Conservation (phyloP, 2,329 filamentous ascomycete species). For the Hypoxylon sp. region DNA sequence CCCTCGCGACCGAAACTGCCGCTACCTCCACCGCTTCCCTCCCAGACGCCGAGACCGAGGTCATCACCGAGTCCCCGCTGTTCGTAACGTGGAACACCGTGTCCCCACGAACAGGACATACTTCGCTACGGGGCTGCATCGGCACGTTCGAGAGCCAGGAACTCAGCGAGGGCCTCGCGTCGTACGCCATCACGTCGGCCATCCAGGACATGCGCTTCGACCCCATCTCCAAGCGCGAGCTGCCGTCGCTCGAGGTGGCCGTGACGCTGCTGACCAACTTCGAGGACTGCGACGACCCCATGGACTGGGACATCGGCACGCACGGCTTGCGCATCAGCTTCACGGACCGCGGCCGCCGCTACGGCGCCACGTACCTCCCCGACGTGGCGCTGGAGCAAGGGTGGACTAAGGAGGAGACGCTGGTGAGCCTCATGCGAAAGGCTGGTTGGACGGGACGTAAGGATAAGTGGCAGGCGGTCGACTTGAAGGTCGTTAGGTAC, state of each 20-base stretch:
- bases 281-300: slow-evolving; percentile 77
- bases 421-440: slow-evolving; percentile 93
- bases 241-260: slow-evolving; percentile 72
- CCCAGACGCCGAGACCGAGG: slow-evolving; percentile 48
- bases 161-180: slow-evolving; percentile 79
- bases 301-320: slow-evolving; percentile 88
- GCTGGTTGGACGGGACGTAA: slow-evolving; percentile 90
- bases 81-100: slow-evolving; percentile 96
- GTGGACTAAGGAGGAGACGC: slow-evolving; percentile 93
- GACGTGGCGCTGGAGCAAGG: slow-evolving; percentile 93
- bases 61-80: slow-evolving; percentile 74
- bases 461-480: slow-evolving; percentile 83
- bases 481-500: slow-evolving; percentile 85
- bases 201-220: slow-evolving; percentile 74
- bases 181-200: slow-evolving; percentile 86
- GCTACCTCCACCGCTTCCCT: slow-evolving; percentile 62
- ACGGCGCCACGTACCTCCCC: slow-evolving; percentile 91
- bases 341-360: slow-evolving; percentile 77
- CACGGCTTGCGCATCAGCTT: slow-evolving; percentile 93
- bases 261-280: slow-evolving; percentile 91
- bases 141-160: slow-evolving; percentile 89
- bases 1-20: slow-evolving; percentile 59
- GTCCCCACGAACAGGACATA: slow-evolving; percentile 67
- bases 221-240: slow-evolving; percentile 67
- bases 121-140: slow-evolving; percentile 90